These are phyloP conservation scores for Pterocarpus santalinus DNA, from an alignment of 306 rosid species.

Conservation along the genomic window DNA sequence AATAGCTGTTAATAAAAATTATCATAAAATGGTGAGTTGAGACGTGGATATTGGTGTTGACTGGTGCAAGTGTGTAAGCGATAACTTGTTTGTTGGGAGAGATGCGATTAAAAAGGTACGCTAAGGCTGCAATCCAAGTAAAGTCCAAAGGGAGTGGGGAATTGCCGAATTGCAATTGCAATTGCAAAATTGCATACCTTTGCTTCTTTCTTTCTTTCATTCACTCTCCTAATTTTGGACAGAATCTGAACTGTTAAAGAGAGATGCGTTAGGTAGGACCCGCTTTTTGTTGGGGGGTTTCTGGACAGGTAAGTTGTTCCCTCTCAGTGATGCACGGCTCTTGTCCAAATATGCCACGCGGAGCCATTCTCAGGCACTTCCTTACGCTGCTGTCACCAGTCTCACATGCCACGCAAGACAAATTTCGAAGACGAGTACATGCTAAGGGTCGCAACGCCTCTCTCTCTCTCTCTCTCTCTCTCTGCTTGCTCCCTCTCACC, in stretches of 20 bases:
- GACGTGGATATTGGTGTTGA: constrained; percentile 8
- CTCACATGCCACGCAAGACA: constrained; percentile 55
- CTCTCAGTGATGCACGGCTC: constrained; percentile 49
- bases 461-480: not conserved
- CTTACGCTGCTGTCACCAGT: constrained; percentile 38
- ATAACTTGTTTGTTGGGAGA: constrained; percentile 42
- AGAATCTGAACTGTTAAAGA: constrained; percentile 36
- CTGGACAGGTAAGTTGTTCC: constrained; percentile 55
- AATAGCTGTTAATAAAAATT: not conserved
- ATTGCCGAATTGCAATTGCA: not conserved
- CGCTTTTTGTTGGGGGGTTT: constrained; percentile 48
- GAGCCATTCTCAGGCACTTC: not conserved
- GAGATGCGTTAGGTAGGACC: constrained; percentile 44
- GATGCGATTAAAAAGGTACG: constrained; percentile 35
- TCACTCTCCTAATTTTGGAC: not conserved
- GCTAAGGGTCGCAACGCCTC: constrained; percentile 49
- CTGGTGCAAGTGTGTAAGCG: not conserved
- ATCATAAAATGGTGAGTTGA: not conserved
- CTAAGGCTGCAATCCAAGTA: constrained; percentile 51
- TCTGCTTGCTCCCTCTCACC: not conserved
- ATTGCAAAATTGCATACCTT: constrained; percentile 7
- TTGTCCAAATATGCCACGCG: constrained; percentile 49
- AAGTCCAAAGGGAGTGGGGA: constrained; percentile 26
- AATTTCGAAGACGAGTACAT: constrained; percentile 36
- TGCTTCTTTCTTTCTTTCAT: not conserved